Evolutionary conservation across 2,329 filamentous ascomycete genomes (phyloP).

Genomic region (Rhynchosporium agropyri): DNA sequence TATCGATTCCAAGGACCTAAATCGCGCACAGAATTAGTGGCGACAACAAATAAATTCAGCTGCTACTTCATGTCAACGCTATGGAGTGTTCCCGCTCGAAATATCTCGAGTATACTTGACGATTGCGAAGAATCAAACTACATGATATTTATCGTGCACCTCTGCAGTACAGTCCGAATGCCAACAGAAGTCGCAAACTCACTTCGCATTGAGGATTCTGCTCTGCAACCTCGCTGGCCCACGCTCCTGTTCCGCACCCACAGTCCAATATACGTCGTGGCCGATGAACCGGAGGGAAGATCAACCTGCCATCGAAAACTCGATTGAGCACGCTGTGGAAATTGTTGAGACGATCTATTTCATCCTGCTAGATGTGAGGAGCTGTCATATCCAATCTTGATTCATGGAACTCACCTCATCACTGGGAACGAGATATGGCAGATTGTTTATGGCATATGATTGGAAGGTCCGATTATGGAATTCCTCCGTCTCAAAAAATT

Average conservation of each 20-base stretch:
- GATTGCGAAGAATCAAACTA: no score
- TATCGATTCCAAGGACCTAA: slow-evolving; percentile 72
- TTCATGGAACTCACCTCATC: slow-evolving; percentile 61
- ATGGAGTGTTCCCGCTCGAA: background rate
- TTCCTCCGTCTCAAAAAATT: slow-evolving; percentile 59
- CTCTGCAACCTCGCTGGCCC: slow-evolving; percentile 70
- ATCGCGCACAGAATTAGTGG: background rate
- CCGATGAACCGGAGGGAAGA: slow-evolving; percentile 67
- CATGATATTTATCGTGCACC: background rate
- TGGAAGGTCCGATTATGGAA: slow-evolving; percentile 69
- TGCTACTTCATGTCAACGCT: background rate
- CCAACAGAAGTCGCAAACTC: slow-evolving; percentile 30
- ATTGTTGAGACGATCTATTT: slow-evolving; percentile 64
- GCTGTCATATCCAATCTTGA: background rate
- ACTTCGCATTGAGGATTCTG: slow-evolving; percentile 67
- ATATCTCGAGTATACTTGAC: background rate
- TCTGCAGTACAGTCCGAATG: no score
- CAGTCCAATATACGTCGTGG: slow-evolving; percentile 68
- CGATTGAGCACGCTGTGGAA: slow-evolving; percentile 64
- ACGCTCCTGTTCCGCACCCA: slow-evolving; percentile 70
- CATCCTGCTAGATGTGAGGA: slow-evolving; percentile 46
- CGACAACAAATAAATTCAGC: background rate
- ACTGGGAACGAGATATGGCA: slow-evolving; percentile 67
- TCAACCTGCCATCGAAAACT: slow-evolving; percentile 67
- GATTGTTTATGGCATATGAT: slow-evolving; percentile 64